Conservation (phyloP, 31 red algal species). For the Bonnemaisonia californica region DNA sequence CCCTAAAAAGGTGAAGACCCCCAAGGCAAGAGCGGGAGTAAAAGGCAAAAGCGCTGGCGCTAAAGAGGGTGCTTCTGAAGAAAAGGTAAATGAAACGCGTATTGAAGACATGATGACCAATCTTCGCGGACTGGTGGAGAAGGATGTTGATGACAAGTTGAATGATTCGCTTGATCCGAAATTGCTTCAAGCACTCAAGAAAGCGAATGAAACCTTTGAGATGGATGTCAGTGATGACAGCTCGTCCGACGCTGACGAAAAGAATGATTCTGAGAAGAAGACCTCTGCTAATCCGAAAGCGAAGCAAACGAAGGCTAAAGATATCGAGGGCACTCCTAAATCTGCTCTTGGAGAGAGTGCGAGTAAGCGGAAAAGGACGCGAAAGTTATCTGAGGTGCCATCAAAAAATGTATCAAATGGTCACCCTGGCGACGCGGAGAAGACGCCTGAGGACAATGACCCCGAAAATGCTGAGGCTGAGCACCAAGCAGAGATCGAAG, state of each 20-base stretch:
- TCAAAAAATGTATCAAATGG: conserved; percentile 6
- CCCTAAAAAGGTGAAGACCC: no score
- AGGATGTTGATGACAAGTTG: not conserved
- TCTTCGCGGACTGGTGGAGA: not conserved
- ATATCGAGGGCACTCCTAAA: not conserved
- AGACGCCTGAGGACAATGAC: not conserved
- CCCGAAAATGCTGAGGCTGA: conserved; percentile 6
- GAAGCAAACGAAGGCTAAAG: not conserved
- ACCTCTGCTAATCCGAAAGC: not conserved
- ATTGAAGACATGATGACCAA: not conserved
- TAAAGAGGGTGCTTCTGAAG: no score
- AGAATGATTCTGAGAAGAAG: not conserved
- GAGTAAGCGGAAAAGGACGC: not conserved
- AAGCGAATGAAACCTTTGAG: conserved; percentile 48
- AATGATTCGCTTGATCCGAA: not conserved
- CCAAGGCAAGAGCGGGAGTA: no score
- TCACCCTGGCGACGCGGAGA: not conserved
- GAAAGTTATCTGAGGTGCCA: not conserved
- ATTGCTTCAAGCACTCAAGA: conserved; percentile 48
- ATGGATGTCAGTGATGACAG: not conserved
- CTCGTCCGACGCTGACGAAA: conserved; percentile 13
- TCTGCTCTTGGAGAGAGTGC: no score
- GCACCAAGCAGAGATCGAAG: conserved; percentile 69
- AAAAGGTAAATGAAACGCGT: not conserved
- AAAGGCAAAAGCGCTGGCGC: no score